A percentile compares a stretch with the other conserved stretches of the same genome.
These are phyloP conservation scores for Thinopyrum elongatum DNA, from an alignment of 176 grass and related monocot genomes.

Conservation along the genomic window DNA sequence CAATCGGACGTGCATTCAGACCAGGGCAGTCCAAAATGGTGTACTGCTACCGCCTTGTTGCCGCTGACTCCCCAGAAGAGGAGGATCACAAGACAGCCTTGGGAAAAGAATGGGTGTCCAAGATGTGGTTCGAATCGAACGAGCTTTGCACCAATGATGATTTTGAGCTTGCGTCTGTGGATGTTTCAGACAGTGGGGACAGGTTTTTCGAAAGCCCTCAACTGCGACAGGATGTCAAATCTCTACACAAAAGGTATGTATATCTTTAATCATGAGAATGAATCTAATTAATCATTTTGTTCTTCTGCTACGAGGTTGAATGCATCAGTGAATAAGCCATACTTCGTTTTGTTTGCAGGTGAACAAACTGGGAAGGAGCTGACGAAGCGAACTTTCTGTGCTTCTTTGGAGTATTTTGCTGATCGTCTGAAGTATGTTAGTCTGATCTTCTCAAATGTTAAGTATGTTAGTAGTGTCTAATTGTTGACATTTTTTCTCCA, in stretches of 20 bases:
- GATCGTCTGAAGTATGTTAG: background rate
- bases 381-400: too few relatives aligned
- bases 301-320: constrained; percentile 13
- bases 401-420: background rate
- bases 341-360: constrained; percentile 19
- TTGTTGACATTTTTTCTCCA: background rate
- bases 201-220: constrained; percentile 52
- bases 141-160: constrained; percentile 32
- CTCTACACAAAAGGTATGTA: constrained; percentile 62
- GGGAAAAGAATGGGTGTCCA: constrained; percentile 63
- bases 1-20: constrained; percentile 67
- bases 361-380: background rate
- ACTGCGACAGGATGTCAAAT: constrained; percentile 51
- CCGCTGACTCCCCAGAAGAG: constrained; percentile 60
- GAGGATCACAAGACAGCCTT: constrained; percentile 60
- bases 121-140: constrained; percentile 83
- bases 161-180: constrained; percentile 50
- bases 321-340: background rate
- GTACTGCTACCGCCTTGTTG: constrained; percentile 65
- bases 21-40: constrained; percentile 69
- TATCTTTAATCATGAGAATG: constrained; percentile 4
- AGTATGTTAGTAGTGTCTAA: background rate
- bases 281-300: background rate
- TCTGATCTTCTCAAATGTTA: background rate
- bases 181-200: constrained; percentile 49